These are phyloP conservation scores for Silene uniflora DNA, from an alignment of 148 eudicot genomes.

Conservation along the genomic window DNA sequence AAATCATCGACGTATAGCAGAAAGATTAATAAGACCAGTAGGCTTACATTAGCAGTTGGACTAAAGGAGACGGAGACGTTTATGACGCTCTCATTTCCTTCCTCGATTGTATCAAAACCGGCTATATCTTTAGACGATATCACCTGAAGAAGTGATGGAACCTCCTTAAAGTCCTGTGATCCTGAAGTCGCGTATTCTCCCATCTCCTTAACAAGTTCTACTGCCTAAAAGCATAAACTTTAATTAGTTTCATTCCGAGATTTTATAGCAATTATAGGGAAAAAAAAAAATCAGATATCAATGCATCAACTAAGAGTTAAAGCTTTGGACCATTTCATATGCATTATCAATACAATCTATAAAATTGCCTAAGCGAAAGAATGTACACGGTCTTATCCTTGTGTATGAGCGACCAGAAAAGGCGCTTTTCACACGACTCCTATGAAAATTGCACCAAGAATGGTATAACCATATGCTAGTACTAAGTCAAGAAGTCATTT, in stretches of 20 bases:
- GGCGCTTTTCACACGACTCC: no score
- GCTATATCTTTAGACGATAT: constrained; percentile 44
- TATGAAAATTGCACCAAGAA: no score
- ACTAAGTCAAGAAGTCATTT: no score
- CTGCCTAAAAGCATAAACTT: constrained; percentile 4
- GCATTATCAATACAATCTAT: no score
- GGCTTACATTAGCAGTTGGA: background rate
- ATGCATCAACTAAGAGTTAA: background rate
- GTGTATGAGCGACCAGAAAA: background rate
- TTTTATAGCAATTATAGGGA: background rate
- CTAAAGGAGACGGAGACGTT: background rate
- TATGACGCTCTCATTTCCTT: constrained; percentile 10
- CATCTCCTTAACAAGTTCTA: constrained; percentile 36
- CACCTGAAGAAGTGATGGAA: constrained; percentile 51
- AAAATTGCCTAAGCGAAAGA: no score
- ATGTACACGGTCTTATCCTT: no score
- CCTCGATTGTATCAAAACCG: constrained; percentile 49
- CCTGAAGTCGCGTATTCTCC: constrained; percentile 14
- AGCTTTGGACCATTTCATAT: no score
- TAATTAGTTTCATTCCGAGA: background rate
- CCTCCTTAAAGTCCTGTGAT: constrained; percentile 20
- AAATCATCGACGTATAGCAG: background rate
- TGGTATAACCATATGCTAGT: no score
- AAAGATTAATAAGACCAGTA: background rate
- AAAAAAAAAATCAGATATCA: background rate